Evolutionary conservation across 352 stramenopile genomes (phyloP), one percentile per base, ranked within the genome.

Genomic region (Phytophthora pluvialis): DNA sequence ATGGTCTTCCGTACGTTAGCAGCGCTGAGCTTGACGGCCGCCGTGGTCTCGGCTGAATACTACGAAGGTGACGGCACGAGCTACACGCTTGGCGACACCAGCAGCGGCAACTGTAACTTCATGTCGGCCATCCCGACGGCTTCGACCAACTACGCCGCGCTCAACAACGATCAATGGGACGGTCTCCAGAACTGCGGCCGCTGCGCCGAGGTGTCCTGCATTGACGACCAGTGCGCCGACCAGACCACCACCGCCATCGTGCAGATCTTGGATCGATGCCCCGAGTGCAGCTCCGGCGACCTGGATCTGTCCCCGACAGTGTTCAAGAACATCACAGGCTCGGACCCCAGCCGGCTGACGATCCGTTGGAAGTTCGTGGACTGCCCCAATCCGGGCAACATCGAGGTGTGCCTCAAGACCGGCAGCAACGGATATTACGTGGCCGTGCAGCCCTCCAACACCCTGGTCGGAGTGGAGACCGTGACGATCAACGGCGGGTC

Each of bases 261-360:
- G 32, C 71, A 91, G 44, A 84, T 91, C 55, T 63, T 88, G 33
- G 81, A 91, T 58, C 79, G 79, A 0, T 91, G 83, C 36, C 83
- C 83, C 2, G 83, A 91, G 54, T 91, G 83, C 67, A 80, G 68
- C 47, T 63, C 75, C 3, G 83, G 83, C 26, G 83, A 89, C 52
- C 53, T 91, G 33, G 83, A 91, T 39, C 55, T 91, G 53, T 90
- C 80, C 28, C 78, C 80, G n/a, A 77, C 70, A 0, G 79, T 91
- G 26, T 90, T 89, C 64, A 75, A 70, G 51, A 72, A 72, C 18
- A 75, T 92, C 70, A 92, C 83, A 8, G 83, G 83, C 43, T 84
- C 67, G 33, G 61, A 69, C 21, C 78, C 79, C 10, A 80, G 68
- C 40, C 80, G 80, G 0, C 58, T 83, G 40, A 71, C 74, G 47